These are phyloP conservation scores for Dimargaris xerosporica DNA, from an alignment of 192 early-diverging fungal species.

Conservation along the genomic window DNA sequence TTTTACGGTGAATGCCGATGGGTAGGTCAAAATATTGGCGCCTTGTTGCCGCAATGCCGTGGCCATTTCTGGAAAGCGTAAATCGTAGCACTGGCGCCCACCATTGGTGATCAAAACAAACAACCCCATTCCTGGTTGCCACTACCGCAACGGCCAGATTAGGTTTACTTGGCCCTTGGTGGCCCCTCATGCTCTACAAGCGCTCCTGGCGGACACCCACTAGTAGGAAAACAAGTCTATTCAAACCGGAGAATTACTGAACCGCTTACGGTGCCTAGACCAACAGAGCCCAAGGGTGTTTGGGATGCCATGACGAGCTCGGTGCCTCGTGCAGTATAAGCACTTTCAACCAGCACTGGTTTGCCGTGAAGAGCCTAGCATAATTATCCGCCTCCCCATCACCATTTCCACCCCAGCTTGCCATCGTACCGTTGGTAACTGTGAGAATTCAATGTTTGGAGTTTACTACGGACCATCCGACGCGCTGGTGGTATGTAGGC, in stretches of 20 bases:
- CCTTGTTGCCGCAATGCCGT: slow-evolving; percentile 33
- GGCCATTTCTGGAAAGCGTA: slow-evolving; percentile 63
- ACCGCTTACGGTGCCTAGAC: slow-evolving; percentile 5
- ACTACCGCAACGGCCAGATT: not conserved
- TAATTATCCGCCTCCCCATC: slow-evolving; percentile 25
- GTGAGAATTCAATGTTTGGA: not conserved
- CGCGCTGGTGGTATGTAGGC: not conserved
- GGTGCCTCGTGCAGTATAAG: slow-evolving; percentile 21
- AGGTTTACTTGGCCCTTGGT: not conserved
- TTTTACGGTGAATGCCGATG: slow-evolving; percentile 64
- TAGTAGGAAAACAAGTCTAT: slow-evolving; percentile 41
- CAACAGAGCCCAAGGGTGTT: not conserved
- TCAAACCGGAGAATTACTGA: slow-evolving; percentile 17
- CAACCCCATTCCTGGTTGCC: not conserved
- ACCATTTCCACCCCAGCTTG: slow-evolving; percentile 6
- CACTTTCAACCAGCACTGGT: slow-evolving; percentile 32
- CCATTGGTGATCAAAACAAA: not conserved
- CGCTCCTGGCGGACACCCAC: slow-evolving; percentile 12
- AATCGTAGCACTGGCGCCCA: slow-evolving; percentile 48
- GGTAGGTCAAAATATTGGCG: slow-evolving; percentile 61
- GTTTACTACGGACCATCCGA: not conserved
- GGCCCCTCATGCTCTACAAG: not conserved
- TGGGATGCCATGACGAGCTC: slow-evolving; percentile 19
- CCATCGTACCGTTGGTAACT: not conserved
- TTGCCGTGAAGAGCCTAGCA: not conserved